These are phyloP conservation scores for Tolypocladium capitatum DNA, from an alignment of 2,329 filamentous ascomycete genomes.

Conservation along the genomic window DNA sequence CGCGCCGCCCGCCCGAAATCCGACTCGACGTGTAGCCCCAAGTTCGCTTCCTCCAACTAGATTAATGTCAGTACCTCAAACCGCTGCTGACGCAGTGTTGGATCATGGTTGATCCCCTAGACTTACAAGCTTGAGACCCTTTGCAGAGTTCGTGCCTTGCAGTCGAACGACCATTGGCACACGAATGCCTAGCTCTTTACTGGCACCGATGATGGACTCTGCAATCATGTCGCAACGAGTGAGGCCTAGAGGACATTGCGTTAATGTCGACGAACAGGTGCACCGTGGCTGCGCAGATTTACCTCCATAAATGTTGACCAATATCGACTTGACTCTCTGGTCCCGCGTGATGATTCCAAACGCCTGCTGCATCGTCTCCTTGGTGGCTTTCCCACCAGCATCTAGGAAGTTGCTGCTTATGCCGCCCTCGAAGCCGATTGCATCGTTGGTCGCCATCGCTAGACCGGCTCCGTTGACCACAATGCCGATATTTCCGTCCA, in stretches of 20 bases:
- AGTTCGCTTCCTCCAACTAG: conserved; percentile 20
- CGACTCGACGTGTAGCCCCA: conserved; percentile 23
- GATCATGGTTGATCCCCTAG: neutral
- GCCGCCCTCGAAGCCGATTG: conserved; percentile 54
- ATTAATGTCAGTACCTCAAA: neutral
- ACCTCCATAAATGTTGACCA: conserved; percentile 44
- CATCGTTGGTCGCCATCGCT: conserved; percentile 84
- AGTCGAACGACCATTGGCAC: conserved; percentile 32
- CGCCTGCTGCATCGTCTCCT: conserved; percentile 62
- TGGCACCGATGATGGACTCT: conserved; percentile 31
- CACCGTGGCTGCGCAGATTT: neutral
- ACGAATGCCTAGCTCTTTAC: conserved; percentile 20
- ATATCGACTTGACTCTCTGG: conserved; percentile 51
- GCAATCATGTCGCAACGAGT: conserved; percentile 38
- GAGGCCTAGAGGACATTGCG: conserved; percentile 21
- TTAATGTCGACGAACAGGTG: neutral
- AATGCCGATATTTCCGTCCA: conserved; percentile 55
- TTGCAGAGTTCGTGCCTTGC: conserved; percentile 31
- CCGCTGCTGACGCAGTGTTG: no score
- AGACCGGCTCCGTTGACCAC: conserved; percentile 82
- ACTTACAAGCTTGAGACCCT: conserved; percentile 27
- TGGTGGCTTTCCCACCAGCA: conserved; percentile 78
- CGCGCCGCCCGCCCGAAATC: conserved; percentile 23
- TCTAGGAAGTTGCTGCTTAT: conserved; percentile 74
- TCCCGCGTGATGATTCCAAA: conserved; percentile 66